A percentile compares a stretch with the other conserved stretches of the same genome.
These are phyloP conservation scores for Holtermannia corniformis DNA, from an alignment of 768 basidiomycete species.

Conservation along the genomic window DNA sequence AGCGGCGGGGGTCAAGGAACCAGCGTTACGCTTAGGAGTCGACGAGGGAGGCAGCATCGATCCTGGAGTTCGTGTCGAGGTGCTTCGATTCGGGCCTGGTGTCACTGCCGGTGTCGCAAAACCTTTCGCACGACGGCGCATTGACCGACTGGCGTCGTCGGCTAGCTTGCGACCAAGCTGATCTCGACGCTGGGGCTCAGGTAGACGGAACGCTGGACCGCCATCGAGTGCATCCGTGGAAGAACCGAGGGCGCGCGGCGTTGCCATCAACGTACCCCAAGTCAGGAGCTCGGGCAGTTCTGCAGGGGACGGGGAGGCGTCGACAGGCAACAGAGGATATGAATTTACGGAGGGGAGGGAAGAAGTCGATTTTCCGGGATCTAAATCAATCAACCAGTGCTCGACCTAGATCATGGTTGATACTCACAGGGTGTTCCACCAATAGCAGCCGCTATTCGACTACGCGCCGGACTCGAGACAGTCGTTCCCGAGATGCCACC, in stretches of 20 bases:
- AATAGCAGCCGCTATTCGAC: constrained; percentile 85
- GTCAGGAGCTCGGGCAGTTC: constrained; percentile 93
- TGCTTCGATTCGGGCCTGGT: constrained; percentile 39
- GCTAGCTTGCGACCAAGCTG: constrained; percentile 71
- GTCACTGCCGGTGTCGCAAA: constrained; percentile 18
- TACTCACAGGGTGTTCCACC: constrained; percentile 77
- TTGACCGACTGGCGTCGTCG: constrained; percentile 65
- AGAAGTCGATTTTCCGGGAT: constrained; percentile 53
- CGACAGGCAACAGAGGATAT: constrained; percentile 69
- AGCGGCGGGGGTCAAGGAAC: constrained; percentile 78
- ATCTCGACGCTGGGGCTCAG: constrained; percentile 69
- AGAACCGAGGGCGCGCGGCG: constrained; percentile 65
- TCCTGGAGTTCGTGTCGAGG: constrained; percentile 42
- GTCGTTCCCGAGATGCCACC: constrained; percentile 5
- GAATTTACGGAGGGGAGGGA: constrained; percentile 44
- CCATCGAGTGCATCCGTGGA: constrained; percentile 44
- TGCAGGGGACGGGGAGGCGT: constrained; percentile 76
- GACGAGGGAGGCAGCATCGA: constrained; percentile 66
- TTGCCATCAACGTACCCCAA: constrained; percentile 86
- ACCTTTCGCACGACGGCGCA: constrained; percentile 47
- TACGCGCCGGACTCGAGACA: constrained; percentile 72
- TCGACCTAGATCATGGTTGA: background rate
- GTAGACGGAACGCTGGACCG: constrained; percentile 56
- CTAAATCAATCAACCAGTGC: no score
- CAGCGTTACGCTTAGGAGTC: constrained; percentile 68